phyloP scores from a whole-genome alignment of 495 filamentous ascomycete species.

The Elasticomyces elasticus region DNA sequence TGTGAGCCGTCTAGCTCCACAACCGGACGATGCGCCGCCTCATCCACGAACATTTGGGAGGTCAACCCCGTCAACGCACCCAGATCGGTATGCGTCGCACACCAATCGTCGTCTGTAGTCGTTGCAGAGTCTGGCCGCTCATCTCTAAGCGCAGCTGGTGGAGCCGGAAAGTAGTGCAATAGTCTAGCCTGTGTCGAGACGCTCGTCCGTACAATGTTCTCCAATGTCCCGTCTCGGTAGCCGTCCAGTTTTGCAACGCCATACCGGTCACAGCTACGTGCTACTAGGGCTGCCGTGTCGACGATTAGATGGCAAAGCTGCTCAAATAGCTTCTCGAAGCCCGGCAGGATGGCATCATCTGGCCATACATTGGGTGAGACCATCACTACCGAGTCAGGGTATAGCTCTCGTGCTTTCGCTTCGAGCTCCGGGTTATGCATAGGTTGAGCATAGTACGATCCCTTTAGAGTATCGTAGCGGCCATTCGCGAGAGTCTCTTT shows the following conservation, averaged over 20 bases:
- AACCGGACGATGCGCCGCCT: conserved; percentile 39
- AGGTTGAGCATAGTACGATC: conserved; percentile 63
- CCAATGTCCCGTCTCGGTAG: conserved; percentile 69
- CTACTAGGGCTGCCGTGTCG: conserved; percentile 78
- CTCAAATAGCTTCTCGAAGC: conserved; percentile 62
- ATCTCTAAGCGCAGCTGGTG: conserved; percentile 12
- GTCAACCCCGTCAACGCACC: conserved; percentile 91
- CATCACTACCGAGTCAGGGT: conserved; percentile 48
- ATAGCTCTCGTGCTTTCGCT: conserved; percentile 24
- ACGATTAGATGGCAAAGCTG: conserved; percentile 76
- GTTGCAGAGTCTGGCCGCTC: conserved; percentile 20
- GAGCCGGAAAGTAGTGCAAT: conserved; percentile 80
- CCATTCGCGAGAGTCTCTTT: conserved; percentile 90
- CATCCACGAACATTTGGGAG: conserved; percentile 91
- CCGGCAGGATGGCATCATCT: conserved; percentile 49
- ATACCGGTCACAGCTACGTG: conserved; percentile 76
- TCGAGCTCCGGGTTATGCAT: conserved; percentile 55
- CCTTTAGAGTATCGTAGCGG: conserved; percentile 84
- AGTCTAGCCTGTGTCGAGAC: conserved; percentile 85
- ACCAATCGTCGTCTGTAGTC: conserved; percentile 70
- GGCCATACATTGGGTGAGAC: conserved; percentile 83
- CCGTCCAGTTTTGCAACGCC: conserved; percentile 63
- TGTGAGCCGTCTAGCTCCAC: neutral
- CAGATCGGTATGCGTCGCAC: conserved; percentile 86
- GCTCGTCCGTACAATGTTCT: conserved; percentile 74